A percentile compares a stretch with the other conserved stretches of the same genome.
phyloP scores from a whole-genome alignment of 2,329 filamentous ascomycete species.

The Penicillium oxalicum region DNA sequence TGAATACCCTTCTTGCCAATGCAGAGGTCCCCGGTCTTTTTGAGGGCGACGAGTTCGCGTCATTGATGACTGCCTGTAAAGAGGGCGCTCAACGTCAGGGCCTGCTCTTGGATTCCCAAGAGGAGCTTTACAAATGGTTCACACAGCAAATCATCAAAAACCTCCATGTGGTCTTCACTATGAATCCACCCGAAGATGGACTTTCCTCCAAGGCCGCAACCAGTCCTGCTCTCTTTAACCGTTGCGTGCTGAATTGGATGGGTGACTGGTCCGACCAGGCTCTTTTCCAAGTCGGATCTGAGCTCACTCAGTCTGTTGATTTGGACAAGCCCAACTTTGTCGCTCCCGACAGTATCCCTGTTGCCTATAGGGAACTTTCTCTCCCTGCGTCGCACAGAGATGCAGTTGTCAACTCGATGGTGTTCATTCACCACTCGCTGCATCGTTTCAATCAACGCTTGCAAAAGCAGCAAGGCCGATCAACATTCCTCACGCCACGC shows the following conservation, averaged over 20 bases:
- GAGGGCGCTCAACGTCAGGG: slow-evolving; percentile 96
- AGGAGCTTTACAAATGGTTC: slow-evolving; percentile 99
- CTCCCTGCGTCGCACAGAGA: slow-evolving; percentile 87
- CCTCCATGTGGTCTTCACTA: slow-evolving; percentile 97
- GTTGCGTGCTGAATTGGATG: slow-evolving; percentile 99
- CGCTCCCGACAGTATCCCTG: slow-evolving; percentile 84
- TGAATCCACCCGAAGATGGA: slow-evolving; percentile 97
- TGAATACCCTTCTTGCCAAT: slow-evolving; percentile 98
- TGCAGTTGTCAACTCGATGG: slow-evolving; percentile 94
- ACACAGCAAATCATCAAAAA: slow-evolving; percentile 99
- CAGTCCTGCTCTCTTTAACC: slow-evolving; percentile 96
- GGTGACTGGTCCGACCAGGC: slow-evolving; percentile 99
- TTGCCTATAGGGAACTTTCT: slow-evolving; percentile 79
- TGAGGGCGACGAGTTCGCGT: slow-evolving; percentile 95
- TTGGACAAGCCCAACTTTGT: slow-evolving; percentile 80
- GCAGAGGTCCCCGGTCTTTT: slow-evolving; percentile 99
- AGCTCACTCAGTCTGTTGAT: slow-evolving; percentile 93
- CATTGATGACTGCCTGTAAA: slow-evolving; percentile 99
- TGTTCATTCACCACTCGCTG: slow-evolving; percentile 94
- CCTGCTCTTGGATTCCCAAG: slow-evolving; percentile 88
- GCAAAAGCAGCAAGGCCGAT: slow-evolving; percentile 83
- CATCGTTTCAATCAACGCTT: slow-evolving; percentile 84
- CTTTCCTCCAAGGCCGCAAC: slow-evolving; percentile 94
- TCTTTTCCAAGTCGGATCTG: slow-evolving; percentile 92
- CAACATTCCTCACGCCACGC: slow-evolving; percentile 88